Evolutionary conservation across 306 rosid species (phyloP).

Genomic region (Medicago arabica): DNA sequence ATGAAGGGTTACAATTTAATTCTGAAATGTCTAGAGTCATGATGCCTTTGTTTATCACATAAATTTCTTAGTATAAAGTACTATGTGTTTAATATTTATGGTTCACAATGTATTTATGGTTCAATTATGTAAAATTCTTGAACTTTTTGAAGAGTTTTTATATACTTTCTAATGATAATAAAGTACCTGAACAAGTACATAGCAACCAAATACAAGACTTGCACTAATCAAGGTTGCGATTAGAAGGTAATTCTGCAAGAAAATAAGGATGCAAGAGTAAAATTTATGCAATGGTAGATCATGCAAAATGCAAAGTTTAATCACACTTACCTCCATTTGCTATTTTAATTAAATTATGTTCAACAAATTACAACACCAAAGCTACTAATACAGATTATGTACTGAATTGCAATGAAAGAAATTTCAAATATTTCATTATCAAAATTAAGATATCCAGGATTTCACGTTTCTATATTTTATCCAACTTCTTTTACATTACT

Average conservation of each 20-base stretch:
- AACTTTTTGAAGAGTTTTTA: neutral
- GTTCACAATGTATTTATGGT: neutral
- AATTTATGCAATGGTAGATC: neutral
- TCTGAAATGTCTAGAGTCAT: too few relatives aligned
- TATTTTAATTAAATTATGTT: neutral
- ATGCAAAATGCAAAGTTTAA: constrained; percentile 8
- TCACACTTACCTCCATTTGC: constrained; percentile 36
- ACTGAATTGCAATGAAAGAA: neutral
- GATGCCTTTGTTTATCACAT: too few relatives aligned
- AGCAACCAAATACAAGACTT: constrained; percentile 48
- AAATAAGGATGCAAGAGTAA: constrained; percentile 7
- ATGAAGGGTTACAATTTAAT: too few relatives aligned
- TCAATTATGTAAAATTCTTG: neutral
- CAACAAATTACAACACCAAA: constrained; percentile 5
- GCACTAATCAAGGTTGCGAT: constrained; percentile 46
- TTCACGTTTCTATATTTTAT: constrained; percentile 15
- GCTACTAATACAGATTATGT: neutral
- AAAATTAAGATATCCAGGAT: constrained; percentile 3
- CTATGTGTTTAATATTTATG: too few relatives aligned
- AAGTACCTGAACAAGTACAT: constrained; percentile 41
- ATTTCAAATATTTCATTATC: constrained; percentile 31
- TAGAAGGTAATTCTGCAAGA: constrained; percentile 43
- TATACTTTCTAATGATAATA: neutral
- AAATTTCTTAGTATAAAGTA: too few relatives aligned
- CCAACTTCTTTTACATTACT: constrained; percentile 1